Base-by-base conservation (phyloP, 1,139 yeast species). In the Meyerozyma elateridarum region DNA sequence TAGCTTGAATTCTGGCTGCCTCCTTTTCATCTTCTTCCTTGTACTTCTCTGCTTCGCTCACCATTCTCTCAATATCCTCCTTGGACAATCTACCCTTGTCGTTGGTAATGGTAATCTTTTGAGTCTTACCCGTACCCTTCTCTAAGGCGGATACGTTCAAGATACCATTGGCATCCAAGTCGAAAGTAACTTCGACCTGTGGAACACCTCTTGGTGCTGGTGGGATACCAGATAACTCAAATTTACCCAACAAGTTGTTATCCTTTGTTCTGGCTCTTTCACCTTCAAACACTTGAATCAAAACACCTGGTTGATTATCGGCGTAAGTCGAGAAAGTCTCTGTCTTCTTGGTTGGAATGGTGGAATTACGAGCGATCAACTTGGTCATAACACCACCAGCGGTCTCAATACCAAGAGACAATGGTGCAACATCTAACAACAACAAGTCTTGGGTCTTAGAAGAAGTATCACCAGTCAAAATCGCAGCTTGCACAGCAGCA, bases 1-100 rank as follows among this genome's bases (percentile, higher is more conserved):
- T 85, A 43, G 95, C 72, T 41, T 48, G 44, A 54, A 81, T 76
- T 71, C 93, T 83, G 41, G 76, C 65, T 51, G 89, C 73, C 69
- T 84, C 91, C 70, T 76, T 75, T 59, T 82, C 91, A 59, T 84
- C 94, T 62, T 81, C 87, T 46, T 79, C 88, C 70, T 80, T 81
- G 75, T 70, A 81, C 68, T 79, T 80, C 68, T 81, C 89, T 45
- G 89, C 89, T 34, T 52, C 56, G 22, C 36, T 45, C 20, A 51
- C 58, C 58, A 52, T 51, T 46, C 52, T 49, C 30, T 51, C 56
- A 22, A 52, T 51, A 19, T 52, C 54, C 28, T 52, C 56, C 45
- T 51, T 51, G 6, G 56, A 51, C 39, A 52, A 47, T 40, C 58
- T 48, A 28, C 54, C 53, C 44, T 52, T 51, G 36, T 52, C 56